These are phyloP conservation scores for Suillus subluteus DNA, from an alignment of 768 basidiomycete species.

Conservation along the genomic window DNA sequence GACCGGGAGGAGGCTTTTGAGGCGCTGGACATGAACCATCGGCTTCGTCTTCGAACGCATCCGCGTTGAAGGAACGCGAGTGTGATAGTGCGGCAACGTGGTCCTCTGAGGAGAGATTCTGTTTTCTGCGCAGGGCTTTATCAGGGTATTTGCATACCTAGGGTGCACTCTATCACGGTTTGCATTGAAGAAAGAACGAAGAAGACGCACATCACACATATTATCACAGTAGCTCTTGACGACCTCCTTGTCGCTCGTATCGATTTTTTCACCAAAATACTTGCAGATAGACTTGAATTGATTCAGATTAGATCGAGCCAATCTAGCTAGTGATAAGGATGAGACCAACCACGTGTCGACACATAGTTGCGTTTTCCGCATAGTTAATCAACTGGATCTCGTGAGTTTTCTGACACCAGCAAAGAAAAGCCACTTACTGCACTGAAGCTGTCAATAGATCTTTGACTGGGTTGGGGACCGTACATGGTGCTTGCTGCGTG, in stretches of 20 bases:
- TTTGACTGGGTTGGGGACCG: slow-evolving; percentile 67
- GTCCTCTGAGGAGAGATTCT: slow-evolving; percentile 50
- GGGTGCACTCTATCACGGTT: not conserved
- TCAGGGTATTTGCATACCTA: slow-evolving; percentile 83
- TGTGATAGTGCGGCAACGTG: slow-evolving; percentile 27
- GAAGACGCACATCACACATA: slow-evolving; percentile 77
- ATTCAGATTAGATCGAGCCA: not conserved
- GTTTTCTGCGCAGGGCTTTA: slow-evolving; percentile 54
- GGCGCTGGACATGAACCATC: not conserved
- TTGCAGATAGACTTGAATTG: slow-evolving; percentile 65
- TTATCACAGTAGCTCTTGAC: slow-evolving; percentile 61
- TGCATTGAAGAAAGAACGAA: not conserved
- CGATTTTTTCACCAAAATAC: slow-evolving; percentile 77
- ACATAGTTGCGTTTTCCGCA: slow-evolving; percentile 60
- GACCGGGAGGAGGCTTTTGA: slow-evolving; percentile 1
- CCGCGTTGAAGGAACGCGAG: slow-evolving; percentile 13
- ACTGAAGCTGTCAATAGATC: slow-evolving; percentile 64
- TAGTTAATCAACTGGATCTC: slow-evolving; percentile 47
- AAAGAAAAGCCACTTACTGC: slow-evolving; percentile 48
- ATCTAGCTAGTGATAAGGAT: not conserved
- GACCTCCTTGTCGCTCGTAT: slow-evolving; percentile 46
- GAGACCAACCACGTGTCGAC: slow-evolving; percentile 70
- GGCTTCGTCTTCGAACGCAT: not conserved
- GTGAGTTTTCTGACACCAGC: slow-evolving; percentile 16
- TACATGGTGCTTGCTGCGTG: slow-evolving; percentile 45